These are phyloP conservation scores for Colletotrichum nymphaeae DNA, from an alignment of 2,329 filamentous ascomycete species.

Conservation along the genomic window DNA sequence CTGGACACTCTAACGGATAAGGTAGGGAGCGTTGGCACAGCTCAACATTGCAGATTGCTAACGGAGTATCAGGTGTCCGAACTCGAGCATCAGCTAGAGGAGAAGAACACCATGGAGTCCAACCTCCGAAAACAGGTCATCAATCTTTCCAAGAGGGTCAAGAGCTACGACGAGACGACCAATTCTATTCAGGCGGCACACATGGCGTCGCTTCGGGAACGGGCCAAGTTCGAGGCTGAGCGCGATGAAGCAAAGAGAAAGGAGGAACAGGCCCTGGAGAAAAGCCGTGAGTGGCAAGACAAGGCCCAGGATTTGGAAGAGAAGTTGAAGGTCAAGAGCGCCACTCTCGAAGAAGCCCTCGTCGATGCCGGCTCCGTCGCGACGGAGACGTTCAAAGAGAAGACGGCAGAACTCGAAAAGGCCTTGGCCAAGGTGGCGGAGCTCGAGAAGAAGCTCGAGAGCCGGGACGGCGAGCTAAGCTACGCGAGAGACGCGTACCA, in stretches of 20 bases:
- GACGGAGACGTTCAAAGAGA: constrained; percentile 46
- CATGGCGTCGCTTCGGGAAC: constrained; percentile 63
- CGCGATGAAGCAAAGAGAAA: constrained; percentile 54
- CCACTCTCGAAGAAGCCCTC: constrained; percentile 48
- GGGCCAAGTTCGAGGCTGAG: constrained; percentile 59
- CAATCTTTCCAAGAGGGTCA: constrained; percentile 48
- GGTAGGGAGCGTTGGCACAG: constrained; percentile 41
- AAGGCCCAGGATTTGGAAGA: constrained; percentile 52
- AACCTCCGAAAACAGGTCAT: constrained; percentile 34
- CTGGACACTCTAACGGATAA: constrained; percentile 53
- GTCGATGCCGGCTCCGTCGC: constrained; percentile 37
- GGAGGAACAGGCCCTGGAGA: constrained; percentile 48
- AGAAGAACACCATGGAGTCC: constrained; percentile 41
- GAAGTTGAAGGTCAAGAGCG: constrained; percentile 48
- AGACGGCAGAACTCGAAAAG: constrained; percentile 54
- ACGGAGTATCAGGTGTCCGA: constrained; percentile 46
- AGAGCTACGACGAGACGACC: constrained; percentile 57
- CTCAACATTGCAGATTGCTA: neutral
- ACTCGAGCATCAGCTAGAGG: constrained; percentile 48
- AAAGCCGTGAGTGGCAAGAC: constrained; percentile 49
- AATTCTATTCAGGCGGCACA: constrained; percentile 58
- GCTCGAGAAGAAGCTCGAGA: constrained; percentile 51
- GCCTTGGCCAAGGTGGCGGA: constrained; percentile 50
- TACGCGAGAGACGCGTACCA: constrained; percentile 71
- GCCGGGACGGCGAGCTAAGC: constrained; percentile 59